Evolutionary conservation across 108 stramenopile genomes (phyloP).

Genomic region (Cyclotella atomus): DNA sequence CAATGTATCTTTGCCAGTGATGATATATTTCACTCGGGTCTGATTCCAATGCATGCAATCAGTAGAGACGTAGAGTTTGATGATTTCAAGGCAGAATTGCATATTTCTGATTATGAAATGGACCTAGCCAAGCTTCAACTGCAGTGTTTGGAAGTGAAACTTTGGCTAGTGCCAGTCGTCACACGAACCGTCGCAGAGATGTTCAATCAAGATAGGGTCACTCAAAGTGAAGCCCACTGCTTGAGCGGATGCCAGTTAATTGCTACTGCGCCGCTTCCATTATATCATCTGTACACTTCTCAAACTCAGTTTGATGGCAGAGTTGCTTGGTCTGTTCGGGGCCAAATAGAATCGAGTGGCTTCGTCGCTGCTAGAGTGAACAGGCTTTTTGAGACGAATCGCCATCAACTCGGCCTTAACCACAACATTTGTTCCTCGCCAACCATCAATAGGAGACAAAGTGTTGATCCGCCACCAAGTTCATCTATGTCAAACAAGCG

Average conservation of each 20-base stretch:
- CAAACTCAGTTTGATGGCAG: conserved; percentile 7
- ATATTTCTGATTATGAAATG: conserved; percentile 6
- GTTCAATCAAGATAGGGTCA: conserved; percentile 7
- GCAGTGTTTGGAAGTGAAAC: conserved; percentile 15
- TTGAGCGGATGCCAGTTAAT: conserved; percentile 30
- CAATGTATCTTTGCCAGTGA: too few relatives aligned
- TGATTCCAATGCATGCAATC: conserved; percentile 3
- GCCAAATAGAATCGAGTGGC: neutral
- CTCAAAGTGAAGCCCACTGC: neutral
- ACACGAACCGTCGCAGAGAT: conserved; percentile 16
- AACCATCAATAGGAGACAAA: neutral
- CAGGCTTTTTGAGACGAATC: neutral
- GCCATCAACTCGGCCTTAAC: conserved; percentile 16
- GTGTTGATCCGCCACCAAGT: conserved; percentile 32
- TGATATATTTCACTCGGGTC: conserved; percentile 10
- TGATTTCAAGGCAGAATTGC: neutral
- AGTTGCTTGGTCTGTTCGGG: conserved; percentile 8
- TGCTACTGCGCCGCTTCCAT: conserved; percentile 13
- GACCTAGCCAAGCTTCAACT: conserved; percentile 12
- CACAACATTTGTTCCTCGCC: conserved; percentile 7
- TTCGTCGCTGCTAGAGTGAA: neutral
- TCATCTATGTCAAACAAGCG: neutral
- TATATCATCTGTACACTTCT: conserved; percentile 26
- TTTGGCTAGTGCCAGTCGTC: conserved; percentile 30
- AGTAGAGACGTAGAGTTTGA: conserved; percentile 18